Base-by-base conservation (phyloP, 352 stramenopile species). In the Globisporangium cederbergense region DNA sequence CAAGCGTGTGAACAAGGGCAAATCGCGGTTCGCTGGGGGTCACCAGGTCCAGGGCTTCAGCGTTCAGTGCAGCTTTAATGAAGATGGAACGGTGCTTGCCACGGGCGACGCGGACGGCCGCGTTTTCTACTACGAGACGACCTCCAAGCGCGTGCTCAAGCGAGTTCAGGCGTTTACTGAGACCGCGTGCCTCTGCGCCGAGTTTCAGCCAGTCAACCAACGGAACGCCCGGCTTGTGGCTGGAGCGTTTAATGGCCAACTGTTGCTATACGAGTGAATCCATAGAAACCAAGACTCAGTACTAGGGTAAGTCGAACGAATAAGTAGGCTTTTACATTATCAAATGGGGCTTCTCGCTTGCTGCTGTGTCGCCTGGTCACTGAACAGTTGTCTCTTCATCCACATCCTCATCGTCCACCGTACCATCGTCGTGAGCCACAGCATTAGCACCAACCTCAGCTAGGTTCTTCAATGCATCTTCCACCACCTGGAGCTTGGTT, bases 1-100 rank as follows among this genome's bases (percentile, higher is more conserved):
- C 72, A 90, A 90, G 64, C 65, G 67, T 7, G 25, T 81, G 7
- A 77, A 77, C 64, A 58, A 78, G 58, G 62, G 58, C 34, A 49
- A 22, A 22, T 53, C 54, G 46, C 59, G 64, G 38, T 64, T 77
- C 59, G 49, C 52, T 9, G 67, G 73, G 28, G 66, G 68, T 8
- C 81, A 88, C 42, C 62, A 79, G 61, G 71, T 80, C 13, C 60
- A 76, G 40, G 79, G 79, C 28, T 84, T 75, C 50, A 47, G 61
- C 18, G 69, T 90, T 47, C 72, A 83, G 46, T 84, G 74, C 65
- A 88, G 77, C 51, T 88, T 88, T 59, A 82, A 73, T 54, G 32
- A 45, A n/a, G 67, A 81, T 25, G 81, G 79, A 4, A 36, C 52
- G 18, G 58, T 85, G 9, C 74, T 80, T 42, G 76, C 79, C 6